Evolutionary conservation across 371 early-diverging fungal genomes (phyloP).

Genomic region (Mortierella sp.): DNA sequence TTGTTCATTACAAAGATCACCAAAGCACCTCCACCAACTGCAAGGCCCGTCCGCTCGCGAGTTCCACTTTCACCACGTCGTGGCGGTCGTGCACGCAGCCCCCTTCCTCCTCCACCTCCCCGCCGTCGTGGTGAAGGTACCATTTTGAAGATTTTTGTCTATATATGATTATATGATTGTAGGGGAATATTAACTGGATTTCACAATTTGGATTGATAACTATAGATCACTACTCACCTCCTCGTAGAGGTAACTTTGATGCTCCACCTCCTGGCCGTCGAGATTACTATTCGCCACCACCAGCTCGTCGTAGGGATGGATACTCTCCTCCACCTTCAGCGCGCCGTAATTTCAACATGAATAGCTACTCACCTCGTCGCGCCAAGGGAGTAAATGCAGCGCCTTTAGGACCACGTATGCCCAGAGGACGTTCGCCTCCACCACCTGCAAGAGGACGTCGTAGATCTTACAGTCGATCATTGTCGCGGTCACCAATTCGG

Average conservation of each 20-base stretch:
- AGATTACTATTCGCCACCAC: slow-evolving; percentile 40
- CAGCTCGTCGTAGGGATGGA: slow-evolving; percentile 35
- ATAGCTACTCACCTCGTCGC: slow-evolving; percentile 28
- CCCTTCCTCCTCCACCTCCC: slow-evolving; percentile 19
- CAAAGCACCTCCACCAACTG: slow-evolving; percentile 9
- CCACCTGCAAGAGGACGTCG: slow-evolving; percentile 19
- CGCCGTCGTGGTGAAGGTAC: slow-evolving; percentile 49
- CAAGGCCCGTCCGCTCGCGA: slow-evolving; percentile 26
- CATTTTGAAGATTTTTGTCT: too few relatives aligned
- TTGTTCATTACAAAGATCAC: slow-evolving; percentile 26
- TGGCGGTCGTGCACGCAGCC: slow-evolving; percentile 18
- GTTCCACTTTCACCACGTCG: slow-evolving; percentile 42
- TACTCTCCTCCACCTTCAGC: slow-evolving; percentile 33
- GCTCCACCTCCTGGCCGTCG: slow-evolving; percentile 29
- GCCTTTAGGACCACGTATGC: slow-evolving; percentile 34
- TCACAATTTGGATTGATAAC: background rate
- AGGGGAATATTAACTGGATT: background rate
- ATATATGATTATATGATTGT: background rate
- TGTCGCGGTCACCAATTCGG: slow-evolving; percentile 50
- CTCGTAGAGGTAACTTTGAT: slow-evolving; percentile 28
- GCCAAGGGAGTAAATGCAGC: slow-evolving; percentile 38
- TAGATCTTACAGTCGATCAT: slow-evolving; percentile 39
- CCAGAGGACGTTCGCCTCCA: slow-evolving; percentile 43
- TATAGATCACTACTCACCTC: slow-evolving; percentile 46
- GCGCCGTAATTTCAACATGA: slow-evolving; percentile 20